Evolutionary conservation across 139 green algal species (phyloP).

Genomic region (Monoraphidium neglectum): DNA sequence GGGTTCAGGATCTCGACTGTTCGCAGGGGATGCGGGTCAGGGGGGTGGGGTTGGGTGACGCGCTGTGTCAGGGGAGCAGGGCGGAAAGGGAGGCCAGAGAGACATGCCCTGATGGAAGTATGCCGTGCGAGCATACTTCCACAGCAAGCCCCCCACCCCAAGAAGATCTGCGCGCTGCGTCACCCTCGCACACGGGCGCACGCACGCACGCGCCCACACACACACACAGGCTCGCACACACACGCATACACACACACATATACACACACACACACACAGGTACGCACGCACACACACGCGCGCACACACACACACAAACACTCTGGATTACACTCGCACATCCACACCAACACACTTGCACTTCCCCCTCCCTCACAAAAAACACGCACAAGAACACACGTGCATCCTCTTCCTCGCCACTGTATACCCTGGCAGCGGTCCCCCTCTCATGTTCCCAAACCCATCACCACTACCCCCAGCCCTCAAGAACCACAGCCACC

Average conservation of each 20-base stretch:
- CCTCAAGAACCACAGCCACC: background rate
- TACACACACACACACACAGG: background rate
- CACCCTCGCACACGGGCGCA: too few relatives aligned
- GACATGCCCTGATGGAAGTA: background rate
- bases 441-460: too few relatives aligned
- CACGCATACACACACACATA: too few relatives aligned
- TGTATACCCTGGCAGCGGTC: too few relatives aligned
- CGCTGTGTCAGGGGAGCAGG: too few relatives aligned
- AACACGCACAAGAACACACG: background rate
- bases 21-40: too few relatives aligned
- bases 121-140: background rate
- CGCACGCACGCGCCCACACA: too few relatives aligned
- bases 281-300: background rate
- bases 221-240: too few relatives aligned
- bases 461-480: background rate
- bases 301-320: conserved; percentile 72
- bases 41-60: too few relatives aligned
- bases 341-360: background rate
- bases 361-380: background rate
- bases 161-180: too few relatives aligned
- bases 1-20: conserved; percentile 53
- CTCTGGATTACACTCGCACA: background rate
- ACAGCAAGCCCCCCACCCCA: too few relatives aligned
- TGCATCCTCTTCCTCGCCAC: background rate
- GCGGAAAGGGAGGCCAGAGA: too few relatives aligned